A percentile compares a stretch with the other conserved stretches of the same genome.
phyloP scores from a whole-genome alignment of 2,329 filamentous ascomycete genomes.

The Neopestalotiopsis sp. region DNA sequence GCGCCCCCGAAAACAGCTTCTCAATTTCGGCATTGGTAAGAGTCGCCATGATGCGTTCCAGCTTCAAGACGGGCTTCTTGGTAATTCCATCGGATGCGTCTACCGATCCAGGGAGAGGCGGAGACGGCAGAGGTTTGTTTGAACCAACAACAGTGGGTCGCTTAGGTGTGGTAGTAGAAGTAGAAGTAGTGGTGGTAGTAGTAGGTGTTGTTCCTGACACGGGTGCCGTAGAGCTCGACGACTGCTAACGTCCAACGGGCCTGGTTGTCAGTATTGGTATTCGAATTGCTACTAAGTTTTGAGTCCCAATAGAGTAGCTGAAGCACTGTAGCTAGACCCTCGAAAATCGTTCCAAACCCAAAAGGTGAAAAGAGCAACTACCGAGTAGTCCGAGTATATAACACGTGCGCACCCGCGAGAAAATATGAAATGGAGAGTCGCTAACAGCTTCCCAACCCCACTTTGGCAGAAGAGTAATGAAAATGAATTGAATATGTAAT shows the following conservation, averaged over 20 bases:
- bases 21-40: conserved; percentile 66
- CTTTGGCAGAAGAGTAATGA: not conserved
- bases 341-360: conserved; percentile 6
- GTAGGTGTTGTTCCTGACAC: conserved; percentile 27
- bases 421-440: not conserved
- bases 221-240: conserved; percentile 25
- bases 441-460: not conserved
- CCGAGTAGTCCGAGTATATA: not conserved
- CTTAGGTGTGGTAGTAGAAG: conserved; percentile 25
- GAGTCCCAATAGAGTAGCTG: not conserved
- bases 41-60: conserved; percentile 64
- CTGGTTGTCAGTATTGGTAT: not conserved
- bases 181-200: too few species aligned
- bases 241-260: conserved; percentile 2
- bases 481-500: not conserved
- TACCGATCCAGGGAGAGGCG: conserved; percentile 49
- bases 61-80: conserved; percentile 52
- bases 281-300: not conserved
- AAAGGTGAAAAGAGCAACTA: not conserved
- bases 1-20: conserved; percentile 77
- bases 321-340: not conserved
- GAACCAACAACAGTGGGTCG: conserved; percentile 49
- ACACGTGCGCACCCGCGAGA: not conserved
- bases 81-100: conserved; percentile 46
- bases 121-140: conserved; percentile 64